Base-by-base conservation (phyloP, 2,329 filamentous ascomycete species). In the Calonectria pauciramosa region DNA sequence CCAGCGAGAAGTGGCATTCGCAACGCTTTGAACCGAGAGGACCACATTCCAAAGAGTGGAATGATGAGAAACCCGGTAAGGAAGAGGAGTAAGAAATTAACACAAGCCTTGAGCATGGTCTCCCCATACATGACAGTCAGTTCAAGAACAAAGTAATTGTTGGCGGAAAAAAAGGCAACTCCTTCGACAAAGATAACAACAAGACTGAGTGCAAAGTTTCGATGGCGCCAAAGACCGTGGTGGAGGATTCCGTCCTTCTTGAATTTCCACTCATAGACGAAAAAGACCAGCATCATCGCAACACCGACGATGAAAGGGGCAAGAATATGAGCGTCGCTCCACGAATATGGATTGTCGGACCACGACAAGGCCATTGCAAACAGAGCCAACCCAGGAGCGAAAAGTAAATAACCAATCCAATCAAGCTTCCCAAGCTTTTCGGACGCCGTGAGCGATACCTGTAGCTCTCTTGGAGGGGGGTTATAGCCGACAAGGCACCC, bases 181-280 rank as follows among this genome's bases (percentile, higher is more conserved):
- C 67, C 67, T 47, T 70, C 67, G 32, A 70, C 54, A 23, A 70
- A 70, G 28, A 70, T 63, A 32, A 59, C 52, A 10, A 51, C 23
- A 28, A 70, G 67, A 38, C 36, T 60, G 36, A 70, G 41, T 28
- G 54, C 67, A 32, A 70, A 60, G 38, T 70, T 70, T 20, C 38
- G 28, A 54, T 70, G 52, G 38, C 23, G 54, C 52, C 52, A 69
- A 18, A 70, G 68, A 20, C 47, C 68, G 47, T 70, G 68, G 30
- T 70, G 68, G 20, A 70, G 59, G 18, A 70, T 63, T 16, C 68
- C 68, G 23, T 65, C 68, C 32, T 54, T 63, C 54, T 54, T 63
- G 41, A 70, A 52, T 34, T 65, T 47, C 56, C 51, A 64, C 23
- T 71, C 68, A 30, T 71, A 71, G 44, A 71, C 11, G 41, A 63